Evolutionary conservation across 306 rosid species (phyloP).

Genomic region (Elaeagnus macrophylla): DNA sequence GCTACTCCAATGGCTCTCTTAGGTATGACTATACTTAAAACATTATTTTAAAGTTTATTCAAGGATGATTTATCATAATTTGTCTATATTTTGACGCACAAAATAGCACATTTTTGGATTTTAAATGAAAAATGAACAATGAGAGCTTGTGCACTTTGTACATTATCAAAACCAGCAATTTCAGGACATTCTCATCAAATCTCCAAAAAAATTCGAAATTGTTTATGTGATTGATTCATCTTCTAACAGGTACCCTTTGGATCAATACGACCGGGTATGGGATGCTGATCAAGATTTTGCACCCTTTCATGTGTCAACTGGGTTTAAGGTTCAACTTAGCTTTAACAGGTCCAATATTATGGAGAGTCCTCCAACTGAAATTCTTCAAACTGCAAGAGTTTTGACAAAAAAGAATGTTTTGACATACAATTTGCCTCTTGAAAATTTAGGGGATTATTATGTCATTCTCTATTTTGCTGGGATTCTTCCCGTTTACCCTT

Average conservation of each 20-base stretch:
- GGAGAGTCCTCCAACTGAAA: slow-evolving; percentile 49
- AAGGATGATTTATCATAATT: neutral
- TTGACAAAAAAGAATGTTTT: slow-evolving; percentile 46
- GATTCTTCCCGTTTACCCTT: slow-evolving; percentile 65
- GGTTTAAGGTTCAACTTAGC: slow-evolving; percentile 39
- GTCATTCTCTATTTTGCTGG: slow-evolving; percentile 81
- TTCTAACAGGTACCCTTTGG: slow-evolving; percentile 63
- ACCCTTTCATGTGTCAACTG: slow-evolving; percentile 59
- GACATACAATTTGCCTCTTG: slow-evolving; percentile 58
- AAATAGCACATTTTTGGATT: neutral
- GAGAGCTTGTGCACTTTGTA: too few species aligned
- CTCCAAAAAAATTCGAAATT: neutral
- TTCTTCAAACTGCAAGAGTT: slow-evolving; percentile 73
- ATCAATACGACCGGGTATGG: slow-evolving; percentile 80
- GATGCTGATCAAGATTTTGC: slow-evolving; percentile 51
- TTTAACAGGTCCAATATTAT: slow-evolving; percentile 31
- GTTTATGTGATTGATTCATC: slow-evolving; percentile 5
- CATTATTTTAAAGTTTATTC: too few species aligned
- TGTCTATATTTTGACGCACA: neutral
- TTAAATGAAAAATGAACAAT: too few species aligned
- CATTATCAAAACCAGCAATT: too few species aligned
- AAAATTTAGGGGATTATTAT: slow-evolving; percentile 54
- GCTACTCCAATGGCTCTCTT: slow-evolving; percentile 46
- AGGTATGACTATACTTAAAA: slow-evolving; percentile 32
- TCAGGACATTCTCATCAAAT: too few species aligned